Conservation (phyloP, 805 yeast genomes). For the Barnettozyma sucrosica region DNA sequence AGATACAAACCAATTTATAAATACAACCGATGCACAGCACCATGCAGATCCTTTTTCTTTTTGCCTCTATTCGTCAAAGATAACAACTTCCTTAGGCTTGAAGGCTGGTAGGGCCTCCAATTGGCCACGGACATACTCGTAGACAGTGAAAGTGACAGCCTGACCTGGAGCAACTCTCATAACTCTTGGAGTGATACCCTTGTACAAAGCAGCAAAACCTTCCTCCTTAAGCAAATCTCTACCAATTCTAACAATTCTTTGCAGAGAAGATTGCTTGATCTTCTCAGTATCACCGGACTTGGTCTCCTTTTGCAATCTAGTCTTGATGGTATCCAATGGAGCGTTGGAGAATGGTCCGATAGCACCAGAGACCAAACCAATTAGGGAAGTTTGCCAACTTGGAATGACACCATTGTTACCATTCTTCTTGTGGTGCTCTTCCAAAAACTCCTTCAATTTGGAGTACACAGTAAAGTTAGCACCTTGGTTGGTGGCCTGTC, state of each 20-base stretch:
- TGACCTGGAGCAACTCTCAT: slow-evolving; percentile 99
- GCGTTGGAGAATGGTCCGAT: slow-evolving; percentile 97
- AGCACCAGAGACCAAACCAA: slow-evolving; percentile 93
- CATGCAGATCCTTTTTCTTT: slow-evolving; percentile 4
- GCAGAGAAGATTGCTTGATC: slow-evolving; percentile 55
- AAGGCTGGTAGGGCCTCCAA: slow-evolving; percentile 39
- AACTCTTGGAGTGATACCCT: slow-evolving; percentile 97
- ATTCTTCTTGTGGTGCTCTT: slow-evolving; percentile 47
- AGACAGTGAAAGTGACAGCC: slow-evolving; percentile 96
- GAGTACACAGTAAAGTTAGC: slow-evolving; percentile 96
- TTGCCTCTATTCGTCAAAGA: slow-evolving; percentile 27
- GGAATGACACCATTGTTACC: slow-evolving; percentile 50
- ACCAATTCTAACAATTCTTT: slow-evolving; percentile 77
- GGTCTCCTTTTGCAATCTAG: slow-evolving; percentile 90
- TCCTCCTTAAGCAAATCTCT: slow-evolving; percentile 78
- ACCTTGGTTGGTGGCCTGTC: slow-evolving; percentile 98
- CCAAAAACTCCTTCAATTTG: slow-evolving; percentile 66
- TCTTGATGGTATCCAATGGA: slow-evolving; percentile 94
- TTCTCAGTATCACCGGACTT: slow-evolving; percentile 37
- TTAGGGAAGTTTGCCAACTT: slow-evolving; percentile 87
- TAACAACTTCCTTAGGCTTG: slow-evolving; percentile 23
- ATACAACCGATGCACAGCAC: slow-evolving; percentile 8
- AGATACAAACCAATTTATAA: background rate
- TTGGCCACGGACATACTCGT: slow-evolving; percentile 74
- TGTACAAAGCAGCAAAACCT: slow-evolving; percentile 83